Base-by-base conservation (phyloP, 148 eudicot species). In the Camellia sinensis region DNA sequence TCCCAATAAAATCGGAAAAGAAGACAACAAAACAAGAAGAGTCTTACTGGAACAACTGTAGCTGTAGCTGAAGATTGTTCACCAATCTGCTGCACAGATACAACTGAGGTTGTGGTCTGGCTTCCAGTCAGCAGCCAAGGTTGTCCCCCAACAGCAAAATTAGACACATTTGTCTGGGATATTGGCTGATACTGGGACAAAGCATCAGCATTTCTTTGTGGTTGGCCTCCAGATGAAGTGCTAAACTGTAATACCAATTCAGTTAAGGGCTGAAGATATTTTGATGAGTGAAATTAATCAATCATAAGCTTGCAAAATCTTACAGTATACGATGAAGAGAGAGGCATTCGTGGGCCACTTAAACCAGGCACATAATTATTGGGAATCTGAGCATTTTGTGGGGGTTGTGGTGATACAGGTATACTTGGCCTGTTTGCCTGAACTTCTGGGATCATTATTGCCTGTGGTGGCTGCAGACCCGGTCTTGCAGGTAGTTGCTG, bases 271-370 rank as follows among this genome's bases (percentile, higher is more conserved):
- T 82, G 74, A 40, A 76, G 79, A 37, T 75, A 57, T 10, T 29
- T 45, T 14, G 14, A 74, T 53, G 41, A 63, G 13, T 50, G 43
- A 66, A 72, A 83, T 62, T 40, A 44, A 63, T 67, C 52, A 79
- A 57, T 65, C 69, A 22, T 62, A 54, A 82, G 66, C 40, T 71
- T 57, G 62, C 9, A 84, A 66, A 74, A 59, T 74, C 90, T 88
- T 89, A 96, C 99, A 71, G 84, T 85, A 82, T 88, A 92, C 60
- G 90, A 73, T 59, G 93, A 77, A 68, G 90, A 80, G 53, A 52
- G 86, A 83, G 89, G 77, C 82, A 84, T 78, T 76, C 90, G 83
- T 56, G 87, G 88, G 65, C 88, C 89, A 68, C 88, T 88, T 46
- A 88, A 85, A 48, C 73, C 83, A 67, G 93, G 87, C 62, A 85